Evolutionary conservation across 495 filamentous ascomycete genomes (phyloP), one percentile per base, ranked within the genome.

Genomic region (Podospora tetraspora): DNA sequence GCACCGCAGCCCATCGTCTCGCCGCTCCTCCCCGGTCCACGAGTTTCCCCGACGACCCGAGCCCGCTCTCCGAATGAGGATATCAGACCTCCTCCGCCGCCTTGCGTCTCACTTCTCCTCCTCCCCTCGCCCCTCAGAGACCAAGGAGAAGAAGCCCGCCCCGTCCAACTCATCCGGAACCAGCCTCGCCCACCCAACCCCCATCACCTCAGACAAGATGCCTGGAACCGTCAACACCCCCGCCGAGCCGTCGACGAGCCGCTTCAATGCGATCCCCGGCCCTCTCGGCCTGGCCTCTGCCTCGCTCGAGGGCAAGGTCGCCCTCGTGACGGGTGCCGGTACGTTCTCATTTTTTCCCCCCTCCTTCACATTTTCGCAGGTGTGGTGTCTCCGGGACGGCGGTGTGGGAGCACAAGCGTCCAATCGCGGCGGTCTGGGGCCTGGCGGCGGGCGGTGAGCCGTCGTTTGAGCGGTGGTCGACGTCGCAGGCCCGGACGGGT

Each of bases 291-390:
- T 83, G 63, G 80, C 76, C 7, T 78, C 80, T 58, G 82, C 83
- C 34, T 83, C 82, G 30, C 77, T 85, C 10, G 76, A 77, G 59
- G 83, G 83, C 69, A 85, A 85, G 76, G 82, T 84, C 30, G 83
- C 81, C 22, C 76, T 84, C 4, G 81, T 84, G 1, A 84, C 81
- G 2, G 81, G 81, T 23, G 79, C 81, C 66, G 81, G 81, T 83
- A 79, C 7, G 76, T 79, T 11, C 59, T 59, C 23, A 52, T 6
- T 21, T 70, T 60, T 61, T 58, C n/a, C 16, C 37, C 63, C 23
- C 56, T 21, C 37, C 19, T 16, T 23, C 62, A 19, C 62, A 13
- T 64, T 37, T 68, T 27, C 27, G 27, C 3, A 6, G 24, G 37
- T 57, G 70, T 63, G 29, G 70, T 63, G 29, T 64, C 30, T 23